phyloP scores from a whole-genome alignment of 2,329 filamentous ascomycete genomes.

The Trichoderma sp. region DNA sequence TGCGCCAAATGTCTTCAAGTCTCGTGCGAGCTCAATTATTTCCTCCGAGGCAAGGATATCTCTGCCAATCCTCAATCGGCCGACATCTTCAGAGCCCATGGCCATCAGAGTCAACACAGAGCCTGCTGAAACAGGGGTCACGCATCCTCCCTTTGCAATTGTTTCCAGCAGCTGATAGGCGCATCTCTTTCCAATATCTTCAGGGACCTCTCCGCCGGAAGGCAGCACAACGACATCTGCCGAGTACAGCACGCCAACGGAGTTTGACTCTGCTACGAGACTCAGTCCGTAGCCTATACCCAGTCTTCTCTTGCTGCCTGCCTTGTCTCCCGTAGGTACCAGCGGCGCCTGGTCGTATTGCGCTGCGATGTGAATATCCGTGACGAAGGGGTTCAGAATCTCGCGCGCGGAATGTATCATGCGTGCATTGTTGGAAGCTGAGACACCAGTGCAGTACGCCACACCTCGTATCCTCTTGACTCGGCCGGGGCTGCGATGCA shows the following conservation, averaged over 20 bases:
- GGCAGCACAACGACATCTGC: conserved; percentile 77
- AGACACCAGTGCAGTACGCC: conserved; percentile 88
- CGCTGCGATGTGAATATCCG: conserved; percentile 87
- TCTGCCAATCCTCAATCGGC: conserved; percentile 75
- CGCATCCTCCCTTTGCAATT: conserved; percentile 79
- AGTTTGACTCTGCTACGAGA: conserved; percentile 88
- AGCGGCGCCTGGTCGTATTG: conserved; percentile 69
- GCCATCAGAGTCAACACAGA: conserved; percentile 89
- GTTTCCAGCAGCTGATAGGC: conserved; percentile 86
- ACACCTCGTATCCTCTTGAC: conserved; percentile 90
- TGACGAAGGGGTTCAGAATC: conserved; percentile 79
- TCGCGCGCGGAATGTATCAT: conserved; percentile 92
- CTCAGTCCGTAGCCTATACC: conserved; percentile 91
- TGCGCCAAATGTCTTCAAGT: conserved; percentile 83
- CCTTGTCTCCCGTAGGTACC: conserved; percentile 52
- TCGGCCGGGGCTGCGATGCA: conserved; percentile 75
- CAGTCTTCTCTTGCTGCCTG: conserved; percentile 59
- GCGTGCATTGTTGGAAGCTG: conserved; percentile 86
- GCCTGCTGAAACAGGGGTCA: conserved; percentile 66
- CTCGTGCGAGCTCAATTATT: conserved; percentile 75
- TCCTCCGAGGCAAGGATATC: conserved; percentile 81
- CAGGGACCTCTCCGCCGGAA: conserved; percentile 76
- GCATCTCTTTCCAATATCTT: conserved; percentile 85
- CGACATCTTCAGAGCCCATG: conserved; percentile 96
- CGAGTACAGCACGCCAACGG: conserved; percentile 76